A percentile compares a stretch with the other conserved stretches of the same genome.
These are phyloP conservation scores for Suillus tomentosus DNA, from an alignment of 768 basidiomycete genomes.

Conservation along the genomic window DNA sequence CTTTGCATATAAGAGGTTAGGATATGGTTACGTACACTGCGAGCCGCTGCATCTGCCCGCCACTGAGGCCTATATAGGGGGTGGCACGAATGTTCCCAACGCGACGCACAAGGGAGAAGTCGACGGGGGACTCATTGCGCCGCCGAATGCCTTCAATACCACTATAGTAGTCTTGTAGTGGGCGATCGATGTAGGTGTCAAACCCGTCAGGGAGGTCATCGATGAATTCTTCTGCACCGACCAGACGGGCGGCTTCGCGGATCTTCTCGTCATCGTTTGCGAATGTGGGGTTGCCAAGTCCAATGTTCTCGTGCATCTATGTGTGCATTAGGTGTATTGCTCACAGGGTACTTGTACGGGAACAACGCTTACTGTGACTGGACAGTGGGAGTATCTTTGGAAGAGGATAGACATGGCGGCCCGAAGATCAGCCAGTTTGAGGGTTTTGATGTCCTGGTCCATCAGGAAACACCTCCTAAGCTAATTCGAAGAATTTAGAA, in stretches of 20 bases:
- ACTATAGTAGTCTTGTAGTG: constrained; percentile 45
- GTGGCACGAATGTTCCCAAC: constrained; percentile 32
- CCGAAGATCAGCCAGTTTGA: constrained; percentile 63
- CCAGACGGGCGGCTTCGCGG: constrained; percentile 64
- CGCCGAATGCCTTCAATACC: too few species aligned
- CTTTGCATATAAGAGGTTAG: background rate
- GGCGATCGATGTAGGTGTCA: constrained; percentile 70
- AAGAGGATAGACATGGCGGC: constrained; percentile 70
- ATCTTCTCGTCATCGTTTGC: constrained; percentile 57
- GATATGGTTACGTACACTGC: constrained; percentile 50
- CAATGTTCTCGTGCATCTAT: constrained; percentile 79
- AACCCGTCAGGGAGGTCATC: constrained; percentile 64
- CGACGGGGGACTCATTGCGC: too few species aligned
- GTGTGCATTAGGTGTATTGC: background rate
- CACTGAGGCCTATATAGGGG: constrained; percentile 43
- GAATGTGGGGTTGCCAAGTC: constrained; percentile 64
- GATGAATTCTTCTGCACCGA: constrained; percentile 71
- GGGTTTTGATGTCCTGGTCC: constrained; percentile 56
- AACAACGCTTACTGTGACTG: constrained; percentile 58
- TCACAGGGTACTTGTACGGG: background rate
- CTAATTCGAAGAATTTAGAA: too few species aligned
- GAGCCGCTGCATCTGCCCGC: constrained; percentile 75
- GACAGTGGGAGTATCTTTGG: constrained; percentile 81
- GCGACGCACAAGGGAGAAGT: constrained; percentile 52
- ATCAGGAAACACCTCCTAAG: too few species aligned